A percentile compares a stretch with the other conserved stretches of the same genome.
phyloP scores from a whole-genome alignment of 202 grass and related monocot genomes.

The Miscanthus sacchariflorus region DNA sequence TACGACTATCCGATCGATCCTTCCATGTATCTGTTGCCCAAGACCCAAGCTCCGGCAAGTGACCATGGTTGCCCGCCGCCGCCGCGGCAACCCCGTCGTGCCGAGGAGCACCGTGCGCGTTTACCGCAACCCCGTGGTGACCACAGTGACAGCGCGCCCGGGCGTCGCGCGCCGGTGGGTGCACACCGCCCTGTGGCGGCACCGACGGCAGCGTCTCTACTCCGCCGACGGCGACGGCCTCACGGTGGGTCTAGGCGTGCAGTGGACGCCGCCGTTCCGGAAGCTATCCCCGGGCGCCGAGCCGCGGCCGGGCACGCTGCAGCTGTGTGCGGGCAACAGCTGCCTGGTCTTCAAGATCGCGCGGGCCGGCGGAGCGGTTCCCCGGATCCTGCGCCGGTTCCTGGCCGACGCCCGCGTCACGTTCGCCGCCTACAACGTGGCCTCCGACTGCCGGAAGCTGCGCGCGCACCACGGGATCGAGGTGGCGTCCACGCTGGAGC shows the following conservation, averaged over 20 bases:
- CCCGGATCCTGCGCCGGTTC: neutral
- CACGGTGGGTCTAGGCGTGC: conserved; percentile 39
- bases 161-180: too few relatives aligned
- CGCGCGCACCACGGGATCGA: conserved; percentile 33
- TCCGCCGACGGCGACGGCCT: neutral
- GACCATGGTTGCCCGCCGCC: too few relatives aligned
- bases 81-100: too few relatives aligned
- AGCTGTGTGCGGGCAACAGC: conserved; percentile 39
- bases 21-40: too few relatives aligned
- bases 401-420: conserved; percentile 12
- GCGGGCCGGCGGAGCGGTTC: neutral
- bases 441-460: conserved; percentile 37
- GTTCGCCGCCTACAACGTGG: conserved; percentile 24
- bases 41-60: too few relatives aligned
- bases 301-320: conserved; percentile 12
- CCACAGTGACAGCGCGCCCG: too few relatives aligned
- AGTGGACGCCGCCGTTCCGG: conserved; percentile 27
- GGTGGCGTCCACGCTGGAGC: conserved; percentile 5
- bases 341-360: conserved; percentile 49
- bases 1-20: too few relatives aligned
- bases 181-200: too few relatives aligned
- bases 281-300: neutral
- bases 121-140: too few relatives aligned
- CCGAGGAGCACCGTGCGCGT: too few relatives aligned
- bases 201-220: too few relatives aligned